Percentiles rank a stretch among this genome's conserved stretches.
phyloP scores from a whole-genome alignment of 2,329 filamentous ascomycete genomes.

The Penicillium rolfsii region DNA sequence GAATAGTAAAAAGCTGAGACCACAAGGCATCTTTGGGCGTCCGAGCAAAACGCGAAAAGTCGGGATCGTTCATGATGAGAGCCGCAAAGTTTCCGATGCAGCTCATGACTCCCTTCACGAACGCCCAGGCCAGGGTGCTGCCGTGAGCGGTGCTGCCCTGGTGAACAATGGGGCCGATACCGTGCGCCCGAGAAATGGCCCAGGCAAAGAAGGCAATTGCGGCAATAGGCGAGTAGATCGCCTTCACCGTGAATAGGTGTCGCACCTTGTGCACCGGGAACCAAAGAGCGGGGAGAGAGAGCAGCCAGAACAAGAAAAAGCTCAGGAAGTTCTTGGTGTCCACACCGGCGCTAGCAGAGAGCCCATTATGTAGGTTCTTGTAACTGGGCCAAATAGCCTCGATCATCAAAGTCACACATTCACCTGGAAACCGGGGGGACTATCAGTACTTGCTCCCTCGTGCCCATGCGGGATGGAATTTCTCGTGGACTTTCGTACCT shows the following conservation, averaged over 20 bases:
- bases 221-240: constrained; percentile 79
- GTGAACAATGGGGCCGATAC: constrained; percentile 78
- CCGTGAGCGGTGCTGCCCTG: constrained; percentile 67
- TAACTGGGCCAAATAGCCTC: constrained; percentile 73
- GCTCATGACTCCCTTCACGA: constrained; percentile 84
- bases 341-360: constrained; percentile 67
- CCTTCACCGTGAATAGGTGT: constrained; percentile 89
- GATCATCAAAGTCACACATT: constrained; percentile 89
- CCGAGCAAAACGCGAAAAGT: constrained; percentile 80
- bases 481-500: constrained; percentile 39
- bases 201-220: constrained; percentile 86
- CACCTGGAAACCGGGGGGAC: constrained; percentile 49
- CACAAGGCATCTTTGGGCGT: constrained; percentile 77
- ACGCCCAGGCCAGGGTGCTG: constrained; percentile 74
- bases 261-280: constrained; percentile 87
- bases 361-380: constrained; percentile 67
- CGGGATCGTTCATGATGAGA: constrained; percentile 77
- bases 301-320: constrained; percentile 86
- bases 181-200: constrained; percentile 79
- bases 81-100: constrained; percentile 90
- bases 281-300: constrained; percentile 81
- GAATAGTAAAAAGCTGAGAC: constrained; percentile 78
- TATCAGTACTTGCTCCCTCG: neutral
- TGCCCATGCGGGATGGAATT: neutral
- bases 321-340: constrained; percentile 75